A percentile compares a stretch with the other conserved stretches of the same genome.
phyloP scores from a whole-genome alignment of 164 flowering plant genomes.

The Santalum album region DNA sequence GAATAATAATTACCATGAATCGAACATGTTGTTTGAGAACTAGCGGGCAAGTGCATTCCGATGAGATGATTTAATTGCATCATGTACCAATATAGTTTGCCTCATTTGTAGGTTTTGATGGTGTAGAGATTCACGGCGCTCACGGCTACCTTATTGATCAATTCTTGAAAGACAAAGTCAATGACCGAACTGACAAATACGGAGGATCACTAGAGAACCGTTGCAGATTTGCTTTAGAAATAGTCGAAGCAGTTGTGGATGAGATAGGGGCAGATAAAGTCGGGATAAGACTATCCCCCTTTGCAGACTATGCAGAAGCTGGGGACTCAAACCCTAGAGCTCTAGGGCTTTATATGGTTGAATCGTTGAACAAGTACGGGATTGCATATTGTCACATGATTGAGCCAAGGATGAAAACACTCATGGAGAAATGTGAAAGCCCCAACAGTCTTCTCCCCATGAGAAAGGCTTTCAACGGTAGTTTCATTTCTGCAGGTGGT shows the following conservation, averaged over 20 bases:
- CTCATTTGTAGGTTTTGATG: slow-evolving; percentile 24
- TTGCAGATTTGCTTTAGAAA: slow-evolving; percentile 24
- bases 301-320: slow-evolving; percentile 14
- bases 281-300: slow-evolving; percentile 29
- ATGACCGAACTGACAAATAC: slow-evolving; percentile 28
- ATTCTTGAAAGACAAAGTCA: slow-evolving; percentile 28
- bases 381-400: slow-evolving; percentile 21
- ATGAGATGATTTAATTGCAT: no score
- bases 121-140: slow-evolving; percentile 36
- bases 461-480: slow-evolving; percentile 22
- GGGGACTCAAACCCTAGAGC: slow-evolving; percentile 24
- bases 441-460: slow-evolving; percentile 17
- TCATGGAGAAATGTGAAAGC: slow-evolving; percentile 8
- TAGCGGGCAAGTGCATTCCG: no score
- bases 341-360: slow-evolving; percentile 23
- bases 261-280: slow-evolving; percentile 31
- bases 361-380: slow-evolving; percentile 17
- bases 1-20: no score
- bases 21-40: no score
- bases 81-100: no score
- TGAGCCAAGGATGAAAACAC: slow-evolving; percentile 25
- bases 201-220: slow-evolving; percentile 29
- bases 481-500: slow-evolving; percentile 23
- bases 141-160: slow-evolving; percentile 30
- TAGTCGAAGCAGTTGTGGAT: slow-evolving; percentile 22